Evolutionary conservation across 345 rosid genomes (phyloP).

Genomic region (Eucalyptus viminalis): DNA sequence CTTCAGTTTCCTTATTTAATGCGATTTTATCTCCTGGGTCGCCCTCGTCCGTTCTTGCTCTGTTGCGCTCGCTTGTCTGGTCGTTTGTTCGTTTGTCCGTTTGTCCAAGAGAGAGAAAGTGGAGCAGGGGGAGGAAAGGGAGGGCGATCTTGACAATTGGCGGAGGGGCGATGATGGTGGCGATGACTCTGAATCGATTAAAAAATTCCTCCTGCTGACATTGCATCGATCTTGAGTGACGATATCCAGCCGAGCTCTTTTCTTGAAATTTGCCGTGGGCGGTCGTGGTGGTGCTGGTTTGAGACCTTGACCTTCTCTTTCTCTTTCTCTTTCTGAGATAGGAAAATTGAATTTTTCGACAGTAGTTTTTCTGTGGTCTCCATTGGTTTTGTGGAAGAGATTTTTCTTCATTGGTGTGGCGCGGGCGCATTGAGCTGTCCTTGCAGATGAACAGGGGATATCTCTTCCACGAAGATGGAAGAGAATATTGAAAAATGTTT

Average conservation of each 20-base stretch:
- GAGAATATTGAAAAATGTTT: background rate
- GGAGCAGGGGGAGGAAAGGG: background rate
- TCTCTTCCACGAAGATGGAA: background rate
- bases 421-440: background rate
- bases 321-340: background rate
- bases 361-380: background rate
- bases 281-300: background rate
- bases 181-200: background rate
- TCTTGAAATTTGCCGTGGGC: background rate
- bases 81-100: background rate
- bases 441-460: background rate
- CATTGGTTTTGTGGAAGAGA: background rate
- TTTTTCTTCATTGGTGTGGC: background rate
- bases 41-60: background rate
- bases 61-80: background rate
- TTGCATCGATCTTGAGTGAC: background rate
- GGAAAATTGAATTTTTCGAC: background rate
- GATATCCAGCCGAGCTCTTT: background rate
- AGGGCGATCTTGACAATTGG: background rate
- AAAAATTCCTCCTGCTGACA: background rate
- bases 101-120: background rate
- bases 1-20: background rate
- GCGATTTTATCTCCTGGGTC: background rate
- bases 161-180: background rate
- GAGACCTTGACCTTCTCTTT: background rate